Conservation (phyloP, 345 rosid genomes). For the Ceriops zippeliana region DNA sequence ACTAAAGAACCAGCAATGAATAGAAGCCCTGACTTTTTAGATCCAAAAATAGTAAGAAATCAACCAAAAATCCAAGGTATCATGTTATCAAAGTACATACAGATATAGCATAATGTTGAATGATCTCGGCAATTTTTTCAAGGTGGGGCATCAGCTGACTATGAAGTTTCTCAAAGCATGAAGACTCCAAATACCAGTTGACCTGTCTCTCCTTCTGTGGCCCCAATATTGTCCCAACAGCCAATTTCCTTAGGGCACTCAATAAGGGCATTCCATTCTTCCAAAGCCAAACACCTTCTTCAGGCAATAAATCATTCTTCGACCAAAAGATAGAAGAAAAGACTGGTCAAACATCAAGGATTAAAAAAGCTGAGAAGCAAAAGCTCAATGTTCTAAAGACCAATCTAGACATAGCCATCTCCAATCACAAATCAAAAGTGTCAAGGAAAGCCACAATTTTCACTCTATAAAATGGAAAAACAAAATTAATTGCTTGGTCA, state of each 20-base stretch:
- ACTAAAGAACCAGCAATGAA: too few relatives aligned
- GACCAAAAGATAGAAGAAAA: constrained; percentile 30
- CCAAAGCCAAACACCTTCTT: constrained; percentile 93
- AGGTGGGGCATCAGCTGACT: constrained; percentile 74
- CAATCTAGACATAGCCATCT: too few relatives aligned
- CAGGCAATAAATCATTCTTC: constrained; percentile 89
- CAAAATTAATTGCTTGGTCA: not conserved
- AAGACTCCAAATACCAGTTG: constrained; percentile 80
- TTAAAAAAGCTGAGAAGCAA: constrained; percentile 1
- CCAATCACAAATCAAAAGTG: not conserved
- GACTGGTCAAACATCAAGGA: constrained; percentile 28
- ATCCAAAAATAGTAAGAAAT: too few relatives aligned
- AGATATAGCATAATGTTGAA: constrained; percentile 84
- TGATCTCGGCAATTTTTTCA: constrained; percentile 79
- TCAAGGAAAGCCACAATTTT: not conserved
- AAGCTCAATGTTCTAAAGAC: not conserved
- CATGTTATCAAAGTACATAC: constrained; percentile 43
- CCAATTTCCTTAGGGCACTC: constrained; percentile 84
- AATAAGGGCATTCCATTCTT: constrained; percentile 82
- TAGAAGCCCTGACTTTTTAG: too few relatives aligned
- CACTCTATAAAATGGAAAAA: not conserved
- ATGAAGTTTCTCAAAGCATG: constrained; percentile 68
- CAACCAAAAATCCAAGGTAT: too few relatives aligned
- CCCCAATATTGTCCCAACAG: constrained; percentile 76
- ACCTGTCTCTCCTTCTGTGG: constrained; percentile 79